Base-by-base conservation (phyloP, 495 filamentous ascomycete genomes). In the Trichoderma asperelloides region DNA sequence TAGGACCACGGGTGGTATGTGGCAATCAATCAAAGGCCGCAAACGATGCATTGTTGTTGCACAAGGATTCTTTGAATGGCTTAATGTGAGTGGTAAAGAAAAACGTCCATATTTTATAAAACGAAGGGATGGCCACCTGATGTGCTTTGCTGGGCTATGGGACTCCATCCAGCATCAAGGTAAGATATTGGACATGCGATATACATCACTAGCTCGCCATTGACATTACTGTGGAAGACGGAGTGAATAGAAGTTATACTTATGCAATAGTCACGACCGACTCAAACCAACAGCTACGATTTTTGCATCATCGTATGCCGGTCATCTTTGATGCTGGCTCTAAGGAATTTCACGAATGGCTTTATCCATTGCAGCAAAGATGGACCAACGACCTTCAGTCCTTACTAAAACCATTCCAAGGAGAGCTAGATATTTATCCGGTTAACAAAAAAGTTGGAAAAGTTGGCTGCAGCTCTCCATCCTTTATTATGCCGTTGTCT, bases 1-100 rank as follows among this genome's bases (percentile, higher is more conserved):
- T 6, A 78, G 84, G 1, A 84, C 89, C 9, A 84, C 88, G 27
- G 83, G 85, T 2, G 92, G 93, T 15, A 91, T 97, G 87, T 98
- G 95, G 95, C 89, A 84, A 30, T 84, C 82, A 16, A 96, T 98
- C 90, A 97, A 96, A 75, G 83, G 86, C 63, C 85, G 80, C 71
- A 96, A 97, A 74, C 83, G 95, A 28, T 98, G 95, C 73, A 80
- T 97, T 51, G 87, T 98, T 2, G 70, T 94, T 3, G 91, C 89
- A 16, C 88, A 97, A 76, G 95, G 95, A 2, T 98, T 97, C 77
- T 98, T 94, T 75, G 95, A 98, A 76, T 98, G 95, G 95, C 76
- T 95, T 65, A 92, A 95, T 75, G 91, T 86, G 33, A 87, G 86
- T 0, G 82, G 87, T 1, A 94, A 91, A 70, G 87, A 91, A 68